Percentiles rank a stretch among this genome's conserved stretches.
Evolutionary conservation across 2,329 filamentous ascomycete genomes (phyloP).

Genomic region (Alternaria rosae): DNA sequence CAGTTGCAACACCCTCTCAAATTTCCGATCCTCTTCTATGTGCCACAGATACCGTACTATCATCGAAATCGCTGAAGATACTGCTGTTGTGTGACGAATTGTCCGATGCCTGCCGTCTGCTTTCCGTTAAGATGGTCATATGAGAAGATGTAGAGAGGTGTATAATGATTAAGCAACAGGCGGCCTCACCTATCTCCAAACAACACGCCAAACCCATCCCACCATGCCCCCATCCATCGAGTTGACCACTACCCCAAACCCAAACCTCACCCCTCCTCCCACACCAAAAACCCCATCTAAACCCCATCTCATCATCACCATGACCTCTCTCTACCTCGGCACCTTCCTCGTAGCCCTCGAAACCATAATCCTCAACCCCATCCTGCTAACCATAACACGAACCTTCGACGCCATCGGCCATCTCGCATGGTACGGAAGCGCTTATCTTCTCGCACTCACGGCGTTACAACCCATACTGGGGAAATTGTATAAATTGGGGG

Average conservation of each 20-base stretch:
- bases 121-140: no score
- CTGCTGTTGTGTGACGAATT: background rate
- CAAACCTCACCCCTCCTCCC: background rate
- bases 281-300: background rate
- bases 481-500: conserved; percentile 52
- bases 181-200: no score
- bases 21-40: background rate
- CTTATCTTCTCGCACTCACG: conserved; percentile 38
- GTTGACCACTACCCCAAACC: background rate
- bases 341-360: conserved; percentile 33
- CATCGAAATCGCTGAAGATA: background rate
- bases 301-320: background rate
- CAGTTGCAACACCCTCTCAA: background rate
- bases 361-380: conserved; percentile 51
- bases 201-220: background rate
- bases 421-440: conserved; percentile 48
- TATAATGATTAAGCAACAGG: no score
- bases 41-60: background rate
- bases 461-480: conserved; percentile 47
- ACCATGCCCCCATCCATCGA: background rate
- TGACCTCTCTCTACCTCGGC: conserved; percentile 13
- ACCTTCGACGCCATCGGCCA: conserved; percentile 48
- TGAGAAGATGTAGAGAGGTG: no score
- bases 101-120: no score
- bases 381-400: conserved; percentile 52